Conservation (phyloP, 78 protist species). For the Chrysochromulina tobinii region DNA sequence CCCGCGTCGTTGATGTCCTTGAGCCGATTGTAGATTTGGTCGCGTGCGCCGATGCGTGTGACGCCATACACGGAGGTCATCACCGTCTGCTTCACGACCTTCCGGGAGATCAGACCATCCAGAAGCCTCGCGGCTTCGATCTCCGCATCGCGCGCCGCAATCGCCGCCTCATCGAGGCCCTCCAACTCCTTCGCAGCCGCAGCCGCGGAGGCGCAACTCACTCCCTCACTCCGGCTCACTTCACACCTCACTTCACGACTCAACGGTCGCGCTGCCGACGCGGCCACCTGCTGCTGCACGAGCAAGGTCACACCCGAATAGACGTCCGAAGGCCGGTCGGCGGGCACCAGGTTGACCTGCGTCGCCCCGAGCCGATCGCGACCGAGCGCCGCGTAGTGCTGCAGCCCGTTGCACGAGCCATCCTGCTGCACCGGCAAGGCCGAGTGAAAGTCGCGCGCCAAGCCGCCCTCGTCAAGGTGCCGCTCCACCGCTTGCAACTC, state of each 20-base stretch:
- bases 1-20: neutral
- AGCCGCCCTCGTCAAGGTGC: slow-evolving; percentile 45
- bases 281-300: slow-evolving; percentile 28
- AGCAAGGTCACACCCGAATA: slow-evolving; percentile 49
- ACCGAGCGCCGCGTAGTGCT: slow-evolving; percentile 96
- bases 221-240: no score
- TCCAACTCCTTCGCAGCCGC: neutral
- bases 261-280: no score
- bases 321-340: slow-evolving; percentile 67
- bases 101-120: slow-evolving; percentile 63
- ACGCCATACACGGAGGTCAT: slow-evolving; percentile 96
- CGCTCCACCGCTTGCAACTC: slow-evolving; percentile 51
- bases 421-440: slow-evolving; percentile 87
- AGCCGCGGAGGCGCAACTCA: no score
- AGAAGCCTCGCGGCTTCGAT: neutral
- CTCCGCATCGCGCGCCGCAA: neutral
- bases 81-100: slow-evolving; percentile 93
- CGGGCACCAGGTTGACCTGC: slow-evolving; percentile 79
- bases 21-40: slow-evolving; percentile 73
- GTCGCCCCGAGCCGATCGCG: slow-evolving; percentile 82
- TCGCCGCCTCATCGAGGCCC: neutral
- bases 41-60: slow-evolving; percentile 84
- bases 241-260: no score
- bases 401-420: slow-evolving; percentile 92
- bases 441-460: slow-evolving; percentile 17